These are phyloP conservation scores for Trichoderma sp. DNA, from an alignment of 2,329 filamentous ascomycete species.

Conservation along the genomic window DNA sequence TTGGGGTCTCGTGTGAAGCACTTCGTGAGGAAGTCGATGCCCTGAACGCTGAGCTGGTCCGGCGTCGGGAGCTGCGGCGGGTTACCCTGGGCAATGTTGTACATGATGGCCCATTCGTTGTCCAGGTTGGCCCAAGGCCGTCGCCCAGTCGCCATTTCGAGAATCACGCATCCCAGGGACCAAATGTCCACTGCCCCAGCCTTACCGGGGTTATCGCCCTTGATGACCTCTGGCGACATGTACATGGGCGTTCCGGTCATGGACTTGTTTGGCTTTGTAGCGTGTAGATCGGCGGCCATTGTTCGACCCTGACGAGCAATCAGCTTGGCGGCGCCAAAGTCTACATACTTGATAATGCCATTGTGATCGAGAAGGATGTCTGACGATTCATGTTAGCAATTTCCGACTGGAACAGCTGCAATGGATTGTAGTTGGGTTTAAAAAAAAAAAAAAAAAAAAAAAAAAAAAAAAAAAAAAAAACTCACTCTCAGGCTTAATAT, in stretches of 20 bases:
- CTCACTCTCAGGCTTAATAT: slow-evolving; percentile 96
- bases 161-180: slow-evolving; percentile 93
- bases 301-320: slow-evolving; percentile 93
- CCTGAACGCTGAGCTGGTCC: slow-evolving; percentile 80
- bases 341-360: slow-evolving; percentile 97
- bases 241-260: slow-evolving; percentile 99
- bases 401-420: neutral
- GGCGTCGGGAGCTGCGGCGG: slow-evolving; percentile 76
- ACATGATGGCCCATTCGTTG: slow-evolving; percentile 99
- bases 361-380: slow-evolving; percentile 96
- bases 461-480: slow-evolving; percentile 25
- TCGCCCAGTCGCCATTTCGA: slow-evolving; percentile 95
- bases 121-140: slow-evolving; percentile 93
- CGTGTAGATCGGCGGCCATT: slow-evolving; percentile 59
- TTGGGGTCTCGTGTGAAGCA: slow-evolving; percentile 85
- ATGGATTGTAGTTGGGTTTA: neutral
- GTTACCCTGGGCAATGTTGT: slow-evolving; percentile 97
- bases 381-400: slow-evolving; percentile 34
- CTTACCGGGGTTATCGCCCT: slow-evolving; percentile 75
- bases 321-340: slow-evolving; percentile 96
- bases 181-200: slow-evolving; percentile 90
- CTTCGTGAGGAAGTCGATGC: slow-evolving; percentile 81
- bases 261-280: slow-evolving; percentile 70
- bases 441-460: neutral
- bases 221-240: slow-evolving; percentile 99